These are phyloP conservation scores for Byssothecium circinans DNA, from an alignment of 2,329 filamentous ascomycete genomes.

Conservation along the genomic window DNA sequence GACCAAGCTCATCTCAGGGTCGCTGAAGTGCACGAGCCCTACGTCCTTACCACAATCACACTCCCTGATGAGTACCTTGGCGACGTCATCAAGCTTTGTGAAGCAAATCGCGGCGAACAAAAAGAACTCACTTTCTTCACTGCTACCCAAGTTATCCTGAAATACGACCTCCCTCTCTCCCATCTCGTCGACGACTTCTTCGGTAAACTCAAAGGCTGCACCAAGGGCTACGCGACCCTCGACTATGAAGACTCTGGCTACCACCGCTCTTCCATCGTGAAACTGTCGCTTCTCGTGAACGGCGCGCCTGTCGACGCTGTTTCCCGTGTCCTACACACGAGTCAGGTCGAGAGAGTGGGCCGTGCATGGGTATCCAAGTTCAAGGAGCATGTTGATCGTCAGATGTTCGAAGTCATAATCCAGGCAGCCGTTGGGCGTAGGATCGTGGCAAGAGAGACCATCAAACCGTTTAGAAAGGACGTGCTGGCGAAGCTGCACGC, in stretches of 20 bases:
- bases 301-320: constrained; percentile 92
- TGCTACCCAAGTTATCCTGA: constrained; percentile 87
- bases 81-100: constrained; percentile 92
- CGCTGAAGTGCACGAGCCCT: constrained; percentile 69
- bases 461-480: constrained; percentile 96
- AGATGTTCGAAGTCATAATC: constrained; percentile 97
- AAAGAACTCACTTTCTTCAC: constrained; percentile 89
- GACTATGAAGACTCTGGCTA: constrained; percentile 97
- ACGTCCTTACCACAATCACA: constrained; percentile 81
- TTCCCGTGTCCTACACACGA: constrained; percentile 81
- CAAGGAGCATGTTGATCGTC: constrained; percentile 92
- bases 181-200: constrained; percentile 97
- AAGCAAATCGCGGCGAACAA: constrained; percentile 84
- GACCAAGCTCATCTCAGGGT: constrained; percentile 58
- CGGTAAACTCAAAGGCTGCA: constrained; percentile 89
- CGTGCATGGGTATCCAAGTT: constrained; percentile 92
- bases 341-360: constrained; percentile 78
- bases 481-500: constrained; percentile 92
- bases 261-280: constrained; percentile 76
- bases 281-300: constrained; percentile 91
- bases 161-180: constrained; percentile 84
- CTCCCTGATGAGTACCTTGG: constrained; percentile 93
- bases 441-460: constrained; percentile 86
- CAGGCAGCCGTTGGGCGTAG: constrained; percentile 83
- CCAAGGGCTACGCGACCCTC: constrained; percentile 92